Percentiles rank a stretch among this genome's conserved stretches.
Conservation (phyloP, 768 basidiomycete species). For the Tricholoma hemisulphureum region DNA sequence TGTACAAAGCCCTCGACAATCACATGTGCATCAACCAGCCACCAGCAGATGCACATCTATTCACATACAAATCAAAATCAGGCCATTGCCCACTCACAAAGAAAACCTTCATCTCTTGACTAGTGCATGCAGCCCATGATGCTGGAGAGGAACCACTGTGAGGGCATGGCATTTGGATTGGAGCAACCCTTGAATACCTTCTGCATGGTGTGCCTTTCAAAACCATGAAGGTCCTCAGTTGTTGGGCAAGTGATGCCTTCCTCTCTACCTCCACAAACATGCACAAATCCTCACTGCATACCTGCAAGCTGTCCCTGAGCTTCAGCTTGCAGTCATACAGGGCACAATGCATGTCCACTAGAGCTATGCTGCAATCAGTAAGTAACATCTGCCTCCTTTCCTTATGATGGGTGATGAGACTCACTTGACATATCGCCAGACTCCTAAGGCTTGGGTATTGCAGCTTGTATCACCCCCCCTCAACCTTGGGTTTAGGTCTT, state of each 20-base stretch:
- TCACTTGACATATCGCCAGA: background rate
- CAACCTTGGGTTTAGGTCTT: background rate
- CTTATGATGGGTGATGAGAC: background rate
- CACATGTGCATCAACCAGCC: conserved; percentile 15
- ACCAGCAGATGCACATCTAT: conserved; percentile 2
- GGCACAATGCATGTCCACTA: background rate
- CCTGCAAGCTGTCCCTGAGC: conserved; percentile 5
- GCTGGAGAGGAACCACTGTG: conserved; percentile 10
- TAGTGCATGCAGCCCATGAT: conserved; percentile 7
- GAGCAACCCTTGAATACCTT: conserved; percentile 26
- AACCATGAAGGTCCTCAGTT: conserved; percentile 11
- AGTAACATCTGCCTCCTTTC: background rate
- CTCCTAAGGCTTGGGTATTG: background rate
- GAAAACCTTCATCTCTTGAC: conserved; percentile 13
- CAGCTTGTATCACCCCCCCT: background rate
- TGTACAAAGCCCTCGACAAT: background rate
- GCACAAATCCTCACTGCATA: conserved; percentile 13
- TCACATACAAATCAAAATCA: conserved; percentile 4
- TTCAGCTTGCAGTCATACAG: background rate
- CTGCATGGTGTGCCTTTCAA: conserved; percentile 14
- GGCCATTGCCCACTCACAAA: conserved; percentile 21
- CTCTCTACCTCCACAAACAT: conserved; percentile 8
- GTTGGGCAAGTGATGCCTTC: conserved; percentile 13
- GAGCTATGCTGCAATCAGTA: background rate
- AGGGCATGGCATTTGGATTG: conserved; percentile 27